Percentiles rank a stretch among this genome's conserved stretches.
Conservation (phyloP, 2,329 filamentous ascomycete species). For the Macrophomina phaseolina region DNA sequence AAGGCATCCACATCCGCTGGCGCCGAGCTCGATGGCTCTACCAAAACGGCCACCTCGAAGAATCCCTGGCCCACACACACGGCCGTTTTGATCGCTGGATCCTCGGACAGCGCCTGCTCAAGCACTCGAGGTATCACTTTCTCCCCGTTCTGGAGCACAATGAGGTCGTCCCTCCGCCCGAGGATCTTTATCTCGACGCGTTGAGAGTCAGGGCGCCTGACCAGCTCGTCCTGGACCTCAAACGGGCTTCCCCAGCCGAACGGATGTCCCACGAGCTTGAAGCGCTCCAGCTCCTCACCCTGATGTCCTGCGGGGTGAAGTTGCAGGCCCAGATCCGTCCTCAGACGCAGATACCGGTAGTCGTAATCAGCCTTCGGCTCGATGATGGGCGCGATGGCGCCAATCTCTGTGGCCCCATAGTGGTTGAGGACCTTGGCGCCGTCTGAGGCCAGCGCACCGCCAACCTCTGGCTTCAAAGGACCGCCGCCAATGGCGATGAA, state of each 20-base stretch:
- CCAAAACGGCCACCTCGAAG: slow-evolving; percentile 32
- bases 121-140: slow-evolving; percentile 36
- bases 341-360: slow-evolving; percentile 40
- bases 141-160: slow-evolving; percentile 40
- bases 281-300: background rate
- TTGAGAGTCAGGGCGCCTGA: slow-evolving; percentile 33
- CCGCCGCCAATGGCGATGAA: slow-evolving; percentile 45
- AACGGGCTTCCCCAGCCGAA: slow-evolving; percentile 38
- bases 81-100: slow-evolving; percentile 28
- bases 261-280: slow-evolving; percentile 37
- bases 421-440: slow-evolving; percentile 43
- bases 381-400: slow-evolving; percentile 43
- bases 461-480: slow-evolving; percentile 36
- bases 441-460: slow-evolving; percentile 32
- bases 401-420: slow-evolving; percentile 46
- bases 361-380: slow-evolving; percentile 39
- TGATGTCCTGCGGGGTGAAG: slow-evolving; percentile 23
- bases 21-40: slow-evolving; percentile 31
- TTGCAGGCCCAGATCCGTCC: slow-evolving; percentile 40
- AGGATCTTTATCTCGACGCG: slow-evolving; percentile 36
- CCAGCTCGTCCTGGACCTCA: slow-evolving; percentile 42
- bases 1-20: slow-evolving; percentile 18
- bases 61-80: slow-evolving; percentile 34
- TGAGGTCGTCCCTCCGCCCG: slow-evolving; percentile 43
- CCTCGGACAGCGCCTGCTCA: slow-evolving; percentile 31